These are phyloP conservation scores for Colletotrichum liriopes DNA, from an alignment of 2,329 filamentous ascomycete species.

Conservation along the genomic window DNA sequence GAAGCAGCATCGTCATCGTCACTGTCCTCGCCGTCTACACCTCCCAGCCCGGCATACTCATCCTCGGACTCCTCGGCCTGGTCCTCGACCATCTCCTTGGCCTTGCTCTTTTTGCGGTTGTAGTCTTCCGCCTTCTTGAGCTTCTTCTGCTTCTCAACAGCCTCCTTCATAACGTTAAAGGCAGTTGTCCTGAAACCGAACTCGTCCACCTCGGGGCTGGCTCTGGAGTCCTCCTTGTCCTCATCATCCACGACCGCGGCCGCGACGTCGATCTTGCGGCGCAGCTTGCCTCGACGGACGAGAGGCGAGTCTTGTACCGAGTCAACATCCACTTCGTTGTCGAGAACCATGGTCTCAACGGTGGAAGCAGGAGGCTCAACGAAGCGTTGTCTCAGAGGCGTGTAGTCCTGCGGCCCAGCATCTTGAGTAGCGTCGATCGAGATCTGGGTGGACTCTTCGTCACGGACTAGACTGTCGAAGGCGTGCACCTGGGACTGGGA, in stretches of 20 bases:
- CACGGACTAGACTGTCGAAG: slow-evolving; percentile 69
- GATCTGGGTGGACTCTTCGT: slow-evolving; percentile 69
- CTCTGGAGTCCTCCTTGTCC: slow-evolving; percentile 50
- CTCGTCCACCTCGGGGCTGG: slow-evolving; percentile 50
- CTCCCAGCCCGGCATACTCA: slow-evolving; percentile 95
- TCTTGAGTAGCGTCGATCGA: slow-evolving; percentile 88
- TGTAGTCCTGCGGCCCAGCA: slow-evolving; percentile 80
- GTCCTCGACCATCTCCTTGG: slow-evolving; percentile 89
- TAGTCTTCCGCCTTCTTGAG: slow-evolving; percentile 71
- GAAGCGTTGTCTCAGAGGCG: slow-evolving; percentile 80
- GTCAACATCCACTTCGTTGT: slow-evolving; percentile 54
- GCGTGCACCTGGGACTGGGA: slow-evolving; percentile 74
- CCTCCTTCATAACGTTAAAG: slow-evolving; percentile 81
- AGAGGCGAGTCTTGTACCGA: slow-evolving; percentile 76
- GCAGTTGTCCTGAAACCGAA: slow-evolving; percentile 63
- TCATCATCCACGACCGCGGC: slow-evolving; percentile 60
- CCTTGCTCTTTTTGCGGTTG: slow-evolving; percentile 89
- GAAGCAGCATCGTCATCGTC: slow-evolving; percentile 81
- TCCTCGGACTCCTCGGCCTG: slow-evolving; percentile 98
- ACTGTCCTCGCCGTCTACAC: slow-evolving; percentile 88
- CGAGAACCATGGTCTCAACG: slow-evolving; percentile 76
- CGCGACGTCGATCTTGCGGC: slow-evolving; percentile 58
- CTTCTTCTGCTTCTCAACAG: slow-evolving; percentile 70
- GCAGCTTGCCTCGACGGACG: slow-evolving; percentile 71
- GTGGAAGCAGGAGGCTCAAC: slow-evolving; percentile 77